Evolutionary conservation across 2,329 filamentous ascomycete species (phyloP).

Genomic region (Nigrograna mackinnonii): DNA sequence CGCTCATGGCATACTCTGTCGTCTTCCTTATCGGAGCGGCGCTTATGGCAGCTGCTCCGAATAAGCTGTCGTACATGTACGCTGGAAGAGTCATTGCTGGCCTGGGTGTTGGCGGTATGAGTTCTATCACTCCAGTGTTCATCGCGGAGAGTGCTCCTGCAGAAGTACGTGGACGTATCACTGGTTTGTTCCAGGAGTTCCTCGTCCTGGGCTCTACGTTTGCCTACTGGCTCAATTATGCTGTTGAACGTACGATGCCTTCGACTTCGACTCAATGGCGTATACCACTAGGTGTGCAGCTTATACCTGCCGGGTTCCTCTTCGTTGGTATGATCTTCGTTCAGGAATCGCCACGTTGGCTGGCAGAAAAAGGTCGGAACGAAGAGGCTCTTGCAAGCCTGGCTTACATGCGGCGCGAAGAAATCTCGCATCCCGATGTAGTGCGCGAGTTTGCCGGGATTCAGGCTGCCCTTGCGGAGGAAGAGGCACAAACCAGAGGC

Average conservation of each 20-base stretch:
- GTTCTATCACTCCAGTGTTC: constrained; percentile 60
- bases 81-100: constrained; percentile 44
- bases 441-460: constrained; percentile 44
- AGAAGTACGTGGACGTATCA: constrained; percentile 59
- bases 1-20: constrained; percentile 45
- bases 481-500: constrained; percentile 42
- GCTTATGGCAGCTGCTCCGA: constrained; percentile 31
- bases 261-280: constrained; percentile 60
- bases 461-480: constrained; percentile 45
- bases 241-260: constrained; percentile 34
- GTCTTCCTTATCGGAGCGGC: constrained; percentile 44
- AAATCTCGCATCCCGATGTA: constrained; percentile 15
- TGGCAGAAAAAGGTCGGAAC: constrained; percentile 55
- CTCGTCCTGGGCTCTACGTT: constrained; percentile 61
- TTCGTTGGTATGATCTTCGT: constrained; percentile 43
- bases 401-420: constrained; percentile 41
- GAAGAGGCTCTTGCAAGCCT: constrained; percentile 52
- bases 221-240: constrained; percentile 41
- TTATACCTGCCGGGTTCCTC: constrained; percentile 34
- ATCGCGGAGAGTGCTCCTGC: constrained; percentile 59
- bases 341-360: constrained; percentile 63
- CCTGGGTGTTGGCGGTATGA: constrained; percentile 52
- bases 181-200: constrained; percentile 62
- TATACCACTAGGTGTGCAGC: constrained; percentile 56
- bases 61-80: constrained; percentile 44